Evolutionary conservation across 805 yeast species (phyloP).

Genomic region (Kluyveromyces lactis): DNA sequence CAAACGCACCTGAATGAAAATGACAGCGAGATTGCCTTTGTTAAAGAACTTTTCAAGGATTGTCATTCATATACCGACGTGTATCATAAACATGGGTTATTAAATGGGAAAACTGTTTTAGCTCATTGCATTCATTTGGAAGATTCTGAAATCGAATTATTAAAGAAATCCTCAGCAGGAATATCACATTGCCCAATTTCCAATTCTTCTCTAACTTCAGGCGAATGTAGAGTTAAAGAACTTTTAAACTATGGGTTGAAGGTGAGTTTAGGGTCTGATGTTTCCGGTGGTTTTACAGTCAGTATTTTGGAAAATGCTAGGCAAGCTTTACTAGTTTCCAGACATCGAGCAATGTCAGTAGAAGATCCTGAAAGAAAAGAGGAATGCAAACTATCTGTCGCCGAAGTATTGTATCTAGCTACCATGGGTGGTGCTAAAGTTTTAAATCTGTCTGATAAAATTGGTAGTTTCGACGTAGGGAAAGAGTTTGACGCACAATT

Average conservation of each 20-base stretch:
- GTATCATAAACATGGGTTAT: slow-evolving; percentile 53
- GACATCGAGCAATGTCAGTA: slow-evolving; percentile 50
- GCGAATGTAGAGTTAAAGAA: slow-evolving; percentile 77
- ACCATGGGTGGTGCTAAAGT: slow-evolving; percentile 88
- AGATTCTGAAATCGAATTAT: slow-evolving; percentile 51
- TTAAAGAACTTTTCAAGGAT: slow-evolving; percentile 63
- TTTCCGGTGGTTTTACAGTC: slow-evolving; percentile 69
- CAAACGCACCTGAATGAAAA: slow-evolving; percentile 94
- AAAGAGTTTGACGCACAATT: slow-evolving; percentile 80
- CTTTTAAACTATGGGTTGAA: slow-evolving; percentile 57
- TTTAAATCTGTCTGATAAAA: slow-evolving; percentile 42
- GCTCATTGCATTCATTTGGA: slow-evolving; percentile 85
- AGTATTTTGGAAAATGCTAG: slow-evolving; percentile 58
- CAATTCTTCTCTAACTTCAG: slow-evolving; percentile 80
- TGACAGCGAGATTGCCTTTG: slow-evolving; percentile 64
- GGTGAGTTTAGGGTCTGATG: slow-evolving; percentile 76
- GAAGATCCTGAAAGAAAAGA: slow-evolving; percentile 18
- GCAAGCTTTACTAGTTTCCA: slow-evolving; percentile 63
- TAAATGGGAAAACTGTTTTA: slow-evolving; percentile 60
- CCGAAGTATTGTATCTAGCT: slow-evolving; percentile 71
- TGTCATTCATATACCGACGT: slow-evolving; percentile 65
- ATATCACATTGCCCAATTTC: slow-evolving; percentile 92
- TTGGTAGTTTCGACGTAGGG: slow-evolving; percentile 72
- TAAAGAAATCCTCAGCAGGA: slow-evolving; percentile 52
- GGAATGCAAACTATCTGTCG: slow-evolving; percentile 47